These are phyloP conservation scores for Carpinus viminea DNA, from an alignment of 306 rosid genomes.

Conservation along the genomic window DNA sequence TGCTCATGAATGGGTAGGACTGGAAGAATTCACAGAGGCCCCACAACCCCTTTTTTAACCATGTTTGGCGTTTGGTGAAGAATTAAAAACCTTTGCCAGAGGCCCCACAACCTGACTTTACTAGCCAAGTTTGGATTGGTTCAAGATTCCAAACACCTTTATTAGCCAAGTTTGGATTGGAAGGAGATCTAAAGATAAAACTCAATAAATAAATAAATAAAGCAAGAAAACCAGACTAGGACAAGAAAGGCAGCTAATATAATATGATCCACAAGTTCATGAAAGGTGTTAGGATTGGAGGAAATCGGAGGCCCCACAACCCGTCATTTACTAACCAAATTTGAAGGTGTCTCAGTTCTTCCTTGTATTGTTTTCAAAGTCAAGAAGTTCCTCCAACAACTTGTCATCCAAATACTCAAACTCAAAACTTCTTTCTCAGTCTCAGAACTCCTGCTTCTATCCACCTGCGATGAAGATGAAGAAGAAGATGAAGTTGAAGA, in stretches of 20 bases:
- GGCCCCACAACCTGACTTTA: not conserved
- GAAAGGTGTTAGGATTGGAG: not conserved
- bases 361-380: conserved; percentile 26
- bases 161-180: too few relatives aligned
- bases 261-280: not conserved
- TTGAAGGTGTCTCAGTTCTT: not conserved
- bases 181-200: too few relatives aligned
- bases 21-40: too few relatives aligned
- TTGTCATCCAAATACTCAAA: conserved; percentile 67
- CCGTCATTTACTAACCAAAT: too few relatives aligned
- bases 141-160: too few relatives aligned
- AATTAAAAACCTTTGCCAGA: too few relatives aligned
- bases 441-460: not conserved
- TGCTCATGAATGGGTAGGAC: too few relatives aligned
- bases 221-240: not conserved
- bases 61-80: too few relatives aligned
- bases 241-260: not conserved
- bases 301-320: not conserved
- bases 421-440: conserved; percentile 44
- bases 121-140: not conserved
- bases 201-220: too few relatives aligned
- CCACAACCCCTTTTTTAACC: too few relatives aligned
- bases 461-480: conserved; percentile 5
- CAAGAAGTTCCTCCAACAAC: conserved; percentile 69
- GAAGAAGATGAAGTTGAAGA: conserved; percentile 15